Evolutionary conservation across 2,329 filamentous ascomycete genomes (phyloP), one percentile per base, ranked within the genome.

Genomic region (Claviceps sorghi): DNA sequence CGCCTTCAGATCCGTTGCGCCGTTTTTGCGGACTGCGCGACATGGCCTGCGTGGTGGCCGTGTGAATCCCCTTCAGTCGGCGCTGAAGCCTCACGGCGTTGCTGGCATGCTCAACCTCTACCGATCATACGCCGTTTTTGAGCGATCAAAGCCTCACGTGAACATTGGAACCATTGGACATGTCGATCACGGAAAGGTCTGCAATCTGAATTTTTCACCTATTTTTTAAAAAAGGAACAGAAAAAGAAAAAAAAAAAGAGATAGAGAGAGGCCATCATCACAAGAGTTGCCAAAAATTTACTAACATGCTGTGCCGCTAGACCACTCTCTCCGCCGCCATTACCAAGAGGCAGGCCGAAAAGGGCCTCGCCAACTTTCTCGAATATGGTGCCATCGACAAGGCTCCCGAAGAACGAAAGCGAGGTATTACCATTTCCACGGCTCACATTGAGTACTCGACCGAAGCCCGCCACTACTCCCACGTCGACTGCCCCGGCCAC

Each of bases 401-500:
- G 78, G 93, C 93, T 52, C 93, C 93, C 59, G 93, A 98, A 75
- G 93, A 98, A 81, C 86, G 93, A 68, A 97, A 97, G 81, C 91
- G 93, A 81, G 93, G 93, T 84, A 98, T 98, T 74, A 98, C 93
- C 69, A 98, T 98, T 69, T 90, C 93, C 55, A 94, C 93, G 52
- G 88, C 93, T 60, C 93, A 98, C 75, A 95, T 98, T 75, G 93
- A 98, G 77, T 98, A 97, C 78, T 75, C 88, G 62, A 98, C 93
- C 69, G 88, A 95, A 0, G 78, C 77, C 68, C 85, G 93, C 67
- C 93, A 98, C 78, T 98, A 98, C 76, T 93, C 93, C 65, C 93
- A 98, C 81, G 93, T 98, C 77, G 93, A 98, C 81, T 98, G 93
- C 74, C 93, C 93, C 54, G 93, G 93, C 74, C 93, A 98, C 84